Base-by-base conservation (phyloP, 352 stramenopile species). In the Pythium plurisporium region DNA sequence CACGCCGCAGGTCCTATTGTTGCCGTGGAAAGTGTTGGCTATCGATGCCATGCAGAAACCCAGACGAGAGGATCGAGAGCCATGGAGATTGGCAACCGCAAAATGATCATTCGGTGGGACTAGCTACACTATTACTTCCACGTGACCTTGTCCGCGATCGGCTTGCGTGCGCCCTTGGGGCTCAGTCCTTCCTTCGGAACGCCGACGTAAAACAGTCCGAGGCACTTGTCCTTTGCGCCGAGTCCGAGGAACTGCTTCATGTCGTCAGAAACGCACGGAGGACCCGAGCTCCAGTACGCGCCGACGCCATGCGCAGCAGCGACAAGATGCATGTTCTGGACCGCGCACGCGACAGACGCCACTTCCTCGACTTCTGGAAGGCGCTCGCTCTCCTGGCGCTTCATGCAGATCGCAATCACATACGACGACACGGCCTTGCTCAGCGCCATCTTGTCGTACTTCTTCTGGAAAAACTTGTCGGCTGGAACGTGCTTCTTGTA, bases 221-320 rank as follows among this genome's bases (percentile, higher is more conserved):
- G 47, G 40, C 81, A 91, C 72, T 86, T 85, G 72, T 95, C 85
- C 34, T 88, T 81, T 9, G 66, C 66, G 12, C 68, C 67, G 5
- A 95, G 67, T 8, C 74, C 73, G 12, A 93, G 47, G 64, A 90
- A 86, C 31, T 76, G 62, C 69, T 95, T 95, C 85, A 95, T 95
- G 26, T 91, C 76, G 49, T 84, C 50, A 41, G 79, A 83, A 53
- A 76, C 69, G 25, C 77, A 83, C 5, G 77, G 74, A 9, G 70
- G 69, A 0, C 80, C 82, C 3, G 85, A 95, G 72, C 80, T 92
- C 85, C 85, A 95, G 74, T 95, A 95, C n/a, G 76, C 85, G 19
- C 77, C 85, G 20, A 95, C 69, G 36, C 59, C 67, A 49, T 92
- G 72, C 1, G 78, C 75, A 1, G 80, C 76, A 4, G 85, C 85